Conservation (phyloP, 345 rosid species). For the Salix udensis region DNA sequence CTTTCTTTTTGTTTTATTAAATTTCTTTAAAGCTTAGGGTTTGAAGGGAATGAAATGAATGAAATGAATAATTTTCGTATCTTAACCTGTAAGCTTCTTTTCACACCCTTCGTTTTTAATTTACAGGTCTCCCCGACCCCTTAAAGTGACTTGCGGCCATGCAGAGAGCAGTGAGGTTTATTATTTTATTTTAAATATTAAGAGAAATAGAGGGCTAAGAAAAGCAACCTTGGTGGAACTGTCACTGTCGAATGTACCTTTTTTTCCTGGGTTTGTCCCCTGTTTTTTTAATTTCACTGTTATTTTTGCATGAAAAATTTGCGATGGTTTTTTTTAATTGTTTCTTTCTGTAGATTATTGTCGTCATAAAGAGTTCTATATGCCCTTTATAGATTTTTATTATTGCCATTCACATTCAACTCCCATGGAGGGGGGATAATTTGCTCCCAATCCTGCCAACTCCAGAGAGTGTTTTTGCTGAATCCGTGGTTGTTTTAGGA, state of each 20-base stretch:
- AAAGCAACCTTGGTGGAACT: slow-evolving; percentile 32
- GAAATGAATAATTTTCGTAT: slow-evolving; percentile 8
- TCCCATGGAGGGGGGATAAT: neutral
- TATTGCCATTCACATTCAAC: neutral
- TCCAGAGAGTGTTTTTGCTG: neutral
- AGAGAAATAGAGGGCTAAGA: slow-evolving; percentile 10
- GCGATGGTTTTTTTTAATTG: neutral
- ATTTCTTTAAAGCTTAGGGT: slow-evolving; percentile 21
- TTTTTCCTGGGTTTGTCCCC: slow-evolving; percentile 27
- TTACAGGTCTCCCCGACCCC: slow-evolving; percentile 14
- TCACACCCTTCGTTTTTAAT: neutral
- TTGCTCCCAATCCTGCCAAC: neutral
- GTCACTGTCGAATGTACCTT: slow-evolving; percentile 39
- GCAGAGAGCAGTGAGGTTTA: slow-evolving; percentile 18
- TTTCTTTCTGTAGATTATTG: slow-evolving; percentile 4
- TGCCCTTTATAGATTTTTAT: neutral
- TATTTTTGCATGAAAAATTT: slow-evolving; percentile 20
- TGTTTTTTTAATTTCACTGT: neutral
- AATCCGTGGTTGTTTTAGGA: neutral
- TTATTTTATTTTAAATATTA: neutral
- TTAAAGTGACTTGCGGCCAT: slow-evolving; percentile 27
- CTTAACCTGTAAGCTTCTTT: slow-evolving; percentile 33
- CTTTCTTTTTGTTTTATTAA: slow-evolving; percentile 36
- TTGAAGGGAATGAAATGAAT: slow-evolving; percentile 12
- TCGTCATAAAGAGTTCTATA: neutral